Evolutionary conservation across 192 early-diverging fungal species (phyloP).

Genomic region (Backusella macrospora): DNA sequence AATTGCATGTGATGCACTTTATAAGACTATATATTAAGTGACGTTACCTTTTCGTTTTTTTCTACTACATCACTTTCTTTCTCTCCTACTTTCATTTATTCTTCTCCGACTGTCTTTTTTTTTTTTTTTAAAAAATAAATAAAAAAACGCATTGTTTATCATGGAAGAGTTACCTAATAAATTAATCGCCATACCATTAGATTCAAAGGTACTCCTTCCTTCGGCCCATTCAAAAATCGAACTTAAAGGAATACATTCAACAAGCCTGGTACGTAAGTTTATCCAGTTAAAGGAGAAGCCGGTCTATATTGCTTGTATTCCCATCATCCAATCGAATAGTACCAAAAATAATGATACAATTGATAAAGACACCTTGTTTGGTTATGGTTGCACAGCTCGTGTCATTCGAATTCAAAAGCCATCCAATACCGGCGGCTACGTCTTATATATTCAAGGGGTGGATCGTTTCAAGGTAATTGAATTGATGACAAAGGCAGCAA

Average conservation of each 20-base stretch:
- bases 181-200: constrained; percentile 48
- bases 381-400: constrained; percentile 53
- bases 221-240: constrained; percentile 59
- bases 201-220: constrained; percentile 64
- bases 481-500: neutral
- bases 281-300: neutral
- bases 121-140: neutral
- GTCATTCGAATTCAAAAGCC: constrained; percentile 51
- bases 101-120: neutral
- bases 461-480: constrained; percentile 57
- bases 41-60: neutral
- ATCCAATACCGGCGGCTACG: constrained; percentile 58
- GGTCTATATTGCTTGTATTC: constrained; percentile 45
- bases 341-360: neutral
- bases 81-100: neutral
- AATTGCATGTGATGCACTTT: no score
- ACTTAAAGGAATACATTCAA: constrained; percentile 58
- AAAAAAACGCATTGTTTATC: neutral
- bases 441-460: constrained; percentile 68
- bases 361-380: constrained; percentile 23
- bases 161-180: constrained; percentile 35
- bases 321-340: neutral
- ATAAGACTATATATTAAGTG: no score
- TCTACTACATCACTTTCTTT: neutral
- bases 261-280: constrained; percentile 50